Percentiles rank a stretch among this genome's conserved stretches.
Conservation (phyloP, 108 stramenopile species). For the Nannochloropsis oceanica region DNA sequence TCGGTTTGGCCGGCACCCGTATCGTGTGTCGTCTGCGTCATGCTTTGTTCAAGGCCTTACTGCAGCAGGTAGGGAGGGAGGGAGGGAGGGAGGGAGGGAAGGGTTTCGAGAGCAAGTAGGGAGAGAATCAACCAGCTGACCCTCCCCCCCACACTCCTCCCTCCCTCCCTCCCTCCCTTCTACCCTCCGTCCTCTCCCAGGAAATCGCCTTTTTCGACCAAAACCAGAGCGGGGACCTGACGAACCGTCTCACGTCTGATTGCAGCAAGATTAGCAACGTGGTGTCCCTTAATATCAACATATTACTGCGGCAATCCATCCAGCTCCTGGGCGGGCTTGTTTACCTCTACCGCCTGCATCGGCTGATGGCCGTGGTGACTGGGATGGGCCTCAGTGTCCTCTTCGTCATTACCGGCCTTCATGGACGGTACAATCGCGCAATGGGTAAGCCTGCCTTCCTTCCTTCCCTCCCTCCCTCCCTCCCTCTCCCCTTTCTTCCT, state of each 20-base stretch:
- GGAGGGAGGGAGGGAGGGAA: background rate
- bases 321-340: constrained; percentile 46
- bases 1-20: constrained; percentile 44
- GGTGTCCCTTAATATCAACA: constrained; percentile 55
- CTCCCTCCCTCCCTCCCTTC: background rate
- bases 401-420: background rate
- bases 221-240: constrained; percentile 5
- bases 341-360: background rate
- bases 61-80: background rate
- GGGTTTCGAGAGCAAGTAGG: too few species aligned
- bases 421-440: background rate
- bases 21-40: constrained; percentile 44
- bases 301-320: constrained; percentile 45
- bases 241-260: background rate
- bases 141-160: background rate
- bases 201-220: constrained; percentile 30
- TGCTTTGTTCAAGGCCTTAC: constrained; percentile 37
- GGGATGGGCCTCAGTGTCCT: background rate
- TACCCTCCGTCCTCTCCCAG: constrained; percentile 40
- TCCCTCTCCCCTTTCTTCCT: background rate
- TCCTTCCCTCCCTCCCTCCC: background rate
- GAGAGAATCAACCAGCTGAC: too few species aligned
- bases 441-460: background rate
- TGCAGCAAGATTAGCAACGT: constrained; percentile 49
- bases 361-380: background rate